Base-by-base conservation (phyloP, 2,329 filamentous ascomycete genomes). In the Rutstroemia sp. region DNA sequence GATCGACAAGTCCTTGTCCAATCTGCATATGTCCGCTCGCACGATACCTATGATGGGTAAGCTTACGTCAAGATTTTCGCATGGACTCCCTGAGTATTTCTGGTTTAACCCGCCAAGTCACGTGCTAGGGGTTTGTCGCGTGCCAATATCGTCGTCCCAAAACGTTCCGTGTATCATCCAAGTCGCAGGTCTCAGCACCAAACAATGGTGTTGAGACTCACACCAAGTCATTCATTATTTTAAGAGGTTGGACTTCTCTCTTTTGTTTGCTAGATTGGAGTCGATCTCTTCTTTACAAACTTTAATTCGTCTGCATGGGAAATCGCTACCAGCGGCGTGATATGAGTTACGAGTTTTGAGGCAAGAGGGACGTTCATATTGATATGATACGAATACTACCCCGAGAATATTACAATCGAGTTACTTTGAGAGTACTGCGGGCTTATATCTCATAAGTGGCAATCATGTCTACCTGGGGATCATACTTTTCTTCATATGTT, bases 401-500 rank as follows among this genome's bases (percentile, higher is more conserved):
- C 52, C 16, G 16, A 30, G 5, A 45, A 14, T 8, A n/a, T 17
- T 6, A n/a, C 34, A 38, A 39, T 4, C 27, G 5, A 34, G 42
- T 1, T 21, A 10, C 6, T n/a, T 27, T 10, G 6, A 19, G 4
- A 17, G 6, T 10, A 46, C 7, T 21, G 7, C 23, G 19, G 42
- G 21, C 17, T 16, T n/a, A 55, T 16, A 21, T 8, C 2, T 25
- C 17, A 23, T 6, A 16, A 25, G 60, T 62, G 60, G 56, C 61
- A 34, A 34, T 34, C 30, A 34, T 34, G 30, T 34, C 30, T 44
- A 62, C 61, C 25, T 63, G 61, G 61, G 61, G 61, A 14, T 27
- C 59, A 17, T 63, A 63, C 47, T 61, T 63, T 19, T 30, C 48
- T 17, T 60, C 56, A 5, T 61, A 59, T 51, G 58, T 61, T n/a